Evolutionary conservation across 768 basidiomycete species (phyloP).

Genomic region (Termitomyces sp.): DNA sequence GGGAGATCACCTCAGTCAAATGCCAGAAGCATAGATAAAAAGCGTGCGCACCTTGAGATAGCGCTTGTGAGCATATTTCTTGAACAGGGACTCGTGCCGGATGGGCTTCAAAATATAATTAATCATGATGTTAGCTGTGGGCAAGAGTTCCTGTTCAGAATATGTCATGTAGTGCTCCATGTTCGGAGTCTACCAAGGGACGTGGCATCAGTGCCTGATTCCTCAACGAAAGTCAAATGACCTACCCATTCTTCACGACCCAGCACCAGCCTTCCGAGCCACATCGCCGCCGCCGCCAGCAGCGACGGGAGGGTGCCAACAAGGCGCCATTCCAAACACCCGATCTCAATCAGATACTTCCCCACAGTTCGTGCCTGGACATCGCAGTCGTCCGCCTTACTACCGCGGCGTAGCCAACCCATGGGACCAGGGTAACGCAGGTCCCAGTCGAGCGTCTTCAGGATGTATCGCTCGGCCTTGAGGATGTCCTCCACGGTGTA

Average conservation of each 20-base stretch:
- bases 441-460: constrained; percentile 85
- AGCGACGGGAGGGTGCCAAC: constrained; percentile 71
- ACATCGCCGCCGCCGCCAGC: constrained; percentile 80
- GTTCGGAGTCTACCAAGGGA: constrained; percentile 61
- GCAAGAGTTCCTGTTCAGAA: constrained; percentile 72
- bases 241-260: constrained; percentile 84
- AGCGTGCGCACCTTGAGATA: constrained; percentile 66
- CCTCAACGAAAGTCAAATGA: constrained; percentile 1
- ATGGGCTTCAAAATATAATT: constrained; percentile 78
- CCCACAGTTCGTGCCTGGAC: constrained; percentile 81
- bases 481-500: constrained; percentile 80
- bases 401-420: constrained; percentile 82
- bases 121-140: constrained; percentile 82
- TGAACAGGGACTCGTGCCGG: constrained; percentile 74
- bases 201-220: constrained; percentile 7
- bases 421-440: constrained; percentile 85
- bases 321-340: constrained; percentile 76
- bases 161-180: constrained; percentile 87
- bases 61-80: constrained; percentile 85
- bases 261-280: constrained; percentile 79
- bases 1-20: not conserved
- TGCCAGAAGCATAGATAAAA: not conserved
- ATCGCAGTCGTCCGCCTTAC: constrained; percentile 93
- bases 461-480: constrained; percentile 84
- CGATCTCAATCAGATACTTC: constrained; percentile 90